These are phyloP conservation scores for Saccharomyces hybrid DNA, from an alignment of 1,139 yeast genomes.

Conservation along the genomic window DNA sequence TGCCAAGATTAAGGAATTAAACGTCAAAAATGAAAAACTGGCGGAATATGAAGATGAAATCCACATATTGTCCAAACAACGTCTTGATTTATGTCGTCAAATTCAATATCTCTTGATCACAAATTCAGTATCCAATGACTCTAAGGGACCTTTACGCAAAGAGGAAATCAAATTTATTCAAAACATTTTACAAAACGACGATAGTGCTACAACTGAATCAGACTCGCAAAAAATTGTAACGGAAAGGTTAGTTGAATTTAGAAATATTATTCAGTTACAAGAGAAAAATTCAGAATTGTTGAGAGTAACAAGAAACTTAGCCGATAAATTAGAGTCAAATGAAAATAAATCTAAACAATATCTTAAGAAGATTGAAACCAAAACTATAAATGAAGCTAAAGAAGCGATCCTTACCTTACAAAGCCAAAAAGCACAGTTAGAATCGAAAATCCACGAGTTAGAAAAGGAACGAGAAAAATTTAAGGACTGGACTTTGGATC, in stretches of 20 bases:
- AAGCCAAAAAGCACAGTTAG: conserved; percentile 47
- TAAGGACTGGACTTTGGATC: conserved; percentile 5
- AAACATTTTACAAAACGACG: conserved; percentile 29
- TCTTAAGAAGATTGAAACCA: conserved; percentile 46
- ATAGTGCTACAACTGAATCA: conserved; percentile 28
- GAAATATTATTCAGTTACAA: conserved; percentile 59
- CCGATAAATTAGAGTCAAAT: conserved; percentile 52
- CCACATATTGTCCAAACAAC: conserved; percentile 44
- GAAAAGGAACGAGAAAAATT: conserved; percentile 20
- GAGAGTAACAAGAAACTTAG: conserved; percentile 59
- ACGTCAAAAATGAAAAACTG: conserved; percentile 32
- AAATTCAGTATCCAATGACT: conserved; percentile 48
- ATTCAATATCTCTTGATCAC: conserved; percentile 68
- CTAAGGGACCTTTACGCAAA: conserved; percentile 15
- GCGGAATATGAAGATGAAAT: conserved; percentile 36
- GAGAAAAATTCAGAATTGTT: conserved; percentile 66
- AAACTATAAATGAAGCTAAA: conserved; percentile 65
- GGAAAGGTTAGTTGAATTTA: conserved; percentile 65
- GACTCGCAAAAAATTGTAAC: conserved; percentile 69
- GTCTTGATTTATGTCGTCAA: conserved; percentile 72
- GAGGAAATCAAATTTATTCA: conserved; percentile 48
- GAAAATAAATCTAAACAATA: conserved; percentile 33
- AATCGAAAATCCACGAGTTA: conserved; percentile 12
- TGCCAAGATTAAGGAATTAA: conserved; percentile 20
- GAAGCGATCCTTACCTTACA: conserved; percentile 63